Evolutionary conservation across 75 land plant genomes (phyloP).

Genomic region (Picea sitchensis): DNA sequence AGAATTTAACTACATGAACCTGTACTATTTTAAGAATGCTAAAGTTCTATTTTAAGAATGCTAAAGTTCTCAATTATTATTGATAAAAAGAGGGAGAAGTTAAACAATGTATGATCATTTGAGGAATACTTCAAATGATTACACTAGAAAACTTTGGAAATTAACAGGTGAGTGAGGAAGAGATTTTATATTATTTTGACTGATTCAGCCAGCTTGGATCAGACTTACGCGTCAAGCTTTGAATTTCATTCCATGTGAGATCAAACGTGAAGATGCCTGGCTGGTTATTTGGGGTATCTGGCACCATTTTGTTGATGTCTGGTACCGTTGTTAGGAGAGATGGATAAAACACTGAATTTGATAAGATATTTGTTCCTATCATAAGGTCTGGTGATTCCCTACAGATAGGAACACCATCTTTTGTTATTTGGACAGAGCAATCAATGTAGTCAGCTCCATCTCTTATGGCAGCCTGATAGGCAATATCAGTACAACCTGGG

Average conservation of each 20-base stretch:
- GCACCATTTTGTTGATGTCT: constrained; percentile 18
- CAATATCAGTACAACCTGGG: constrained; percentile 64
- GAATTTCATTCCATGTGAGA: constrained; percentile 79
- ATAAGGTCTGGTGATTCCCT: constrained; percentile 46
- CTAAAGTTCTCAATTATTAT: no score
- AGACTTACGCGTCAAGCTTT: constrained; percentile 60
- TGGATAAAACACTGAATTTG: constrained; percentile 25
- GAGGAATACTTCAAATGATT: no score
- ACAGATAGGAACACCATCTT: constrained; percentile 78
- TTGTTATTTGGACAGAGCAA: constrained; percentile 82
- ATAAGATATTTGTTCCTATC: constrained; percentile 35
- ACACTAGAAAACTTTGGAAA: not conserved
- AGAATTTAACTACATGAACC: not conserved
- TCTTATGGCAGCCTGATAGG: constrained; percentile 63
- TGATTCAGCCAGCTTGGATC: not conserved
- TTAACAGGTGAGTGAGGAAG: not conserved
- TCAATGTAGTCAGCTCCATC: constrained; percentile 85
- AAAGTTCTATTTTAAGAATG: no score
- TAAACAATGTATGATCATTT: no score
- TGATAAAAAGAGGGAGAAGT: no score
- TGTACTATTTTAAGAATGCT: no score
- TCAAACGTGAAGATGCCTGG: constrained; percentile 60
- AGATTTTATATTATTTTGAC: no score
- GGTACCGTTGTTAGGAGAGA: constrained; percentile 27
- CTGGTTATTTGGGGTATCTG: no score